Evolutionary conservation across 768 basidiomycete species (phyloP), one percentile per base, ranked within the genome.

Genomic region (Dendrothele bispora): DNA sequence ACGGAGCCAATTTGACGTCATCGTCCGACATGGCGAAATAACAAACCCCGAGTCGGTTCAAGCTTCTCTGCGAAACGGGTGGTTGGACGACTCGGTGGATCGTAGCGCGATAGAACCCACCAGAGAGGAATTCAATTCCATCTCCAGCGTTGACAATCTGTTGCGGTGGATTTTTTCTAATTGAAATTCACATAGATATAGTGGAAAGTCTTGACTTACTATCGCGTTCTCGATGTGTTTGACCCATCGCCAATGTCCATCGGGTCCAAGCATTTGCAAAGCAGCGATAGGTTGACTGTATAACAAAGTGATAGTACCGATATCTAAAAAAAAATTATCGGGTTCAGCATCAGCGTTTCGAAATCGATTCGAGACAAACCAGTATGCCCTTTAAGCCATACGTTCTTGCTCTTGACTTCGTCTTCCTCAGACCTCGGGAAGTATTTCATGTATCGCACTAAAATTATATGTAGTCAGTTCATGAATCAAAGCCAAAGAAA

Each of bases 321-420:
- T 64, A 51, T 79, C 74, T 76, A 41, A 14, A 17, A 17, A 46
- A 17, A 32, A 20, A n/a, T 2, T 42, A n/a, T n/a, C n/a, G n/a
- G 30, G n/a, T 32, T 20, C 42, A 43, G 27, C 15, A 20, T 28
- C 22, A 38, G 27, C 5, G 11, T 1, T 4, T 6, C 30, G 20
- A 15, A 30, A 15, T 14, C 22, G 7, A n/a, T 37, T 50, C 2
- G 43, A 70, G 37, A 7, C 18, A 17, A 18, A 46, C 75, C 76
- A 5, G 71, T 72, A 44, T 78, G 77, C 3, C 76, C 76, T 49
- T 79, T 78, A 21, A 78, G 53, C 75, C 75, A 79, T 4, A 79
- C 72, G 37, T 74, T 67, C 21, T 73, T 73, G 0, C 72, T 64
- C 39, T 67, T 67, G 24, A 50, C 39, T 50, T 78, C 76, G 3